These are phyloP conservation scores for Fusarium zealandicum DNA, from an alignment of 2,329 filamentous ascomycete genomes.

Conservation along the genomic window DNA sequence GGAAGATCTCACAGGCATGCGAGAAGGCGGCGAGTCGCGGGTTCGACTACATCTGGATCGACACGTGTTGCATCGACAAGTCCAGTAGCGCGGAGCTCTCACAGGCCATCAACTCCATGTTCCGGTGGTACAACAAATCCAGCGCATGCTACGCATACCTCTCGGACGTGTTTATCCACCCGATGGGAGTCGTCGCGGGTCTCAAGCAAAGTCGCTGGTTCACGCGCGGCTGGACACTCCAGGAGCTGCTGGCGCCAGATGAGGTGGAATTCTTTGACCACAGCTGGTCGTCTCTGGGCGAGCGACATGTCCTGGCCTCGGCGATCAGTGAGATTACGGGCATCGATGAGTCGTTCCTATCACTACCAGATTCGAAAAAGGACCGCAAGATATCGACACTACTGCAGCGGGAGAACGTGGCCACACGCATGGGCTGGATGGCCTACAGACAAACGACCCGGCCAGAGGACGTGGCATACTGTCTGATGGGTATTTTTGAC, in stretches of 20 bases:
- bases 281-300: conserved; percentile 35
- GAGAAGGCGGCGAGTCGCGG: conserved; percentile 34
- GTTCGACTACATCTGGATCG: conserved; percentile 37
- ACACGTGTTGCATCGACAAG: conserved; percentile 42
- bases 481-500: conserved; percentile 46
- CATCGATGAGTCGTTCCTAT: conserved; percentile 32
- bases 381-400: conserved; percentile 27
- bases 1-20: conserved; percentile 36
- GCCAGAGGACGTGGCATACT: conserved; percentile 46
- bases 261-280: conserved; percentile 40
- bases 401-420: conserved; percentile 39
- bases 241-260: conserved; percentile 38
- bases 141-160: conserved; percentile 36
- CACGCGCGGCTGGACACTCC: conserved; percentile 38
- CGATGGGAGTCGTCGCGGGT: conserved; percentile 19
- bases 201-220: conserved; percentile 39
- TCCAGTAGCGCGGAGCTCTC: conserved; percentile 39
- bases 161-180: conserved; percentile 30
- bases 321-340: conserved; percentile 38
- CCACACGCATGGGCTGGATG: conserved; percentile 48
- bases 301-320: conserved; percentile 24
- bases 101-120: conserved; percentile 40
- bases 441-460: conserved; percentile 42
- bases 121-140: conserved; percentile 37
- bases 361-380: conserved; percentile 28